phyloP scores from a whole-genome alignment of 2,329 filamentous ascomycete species.

The Lasiodiplodia sp. region DNA sequence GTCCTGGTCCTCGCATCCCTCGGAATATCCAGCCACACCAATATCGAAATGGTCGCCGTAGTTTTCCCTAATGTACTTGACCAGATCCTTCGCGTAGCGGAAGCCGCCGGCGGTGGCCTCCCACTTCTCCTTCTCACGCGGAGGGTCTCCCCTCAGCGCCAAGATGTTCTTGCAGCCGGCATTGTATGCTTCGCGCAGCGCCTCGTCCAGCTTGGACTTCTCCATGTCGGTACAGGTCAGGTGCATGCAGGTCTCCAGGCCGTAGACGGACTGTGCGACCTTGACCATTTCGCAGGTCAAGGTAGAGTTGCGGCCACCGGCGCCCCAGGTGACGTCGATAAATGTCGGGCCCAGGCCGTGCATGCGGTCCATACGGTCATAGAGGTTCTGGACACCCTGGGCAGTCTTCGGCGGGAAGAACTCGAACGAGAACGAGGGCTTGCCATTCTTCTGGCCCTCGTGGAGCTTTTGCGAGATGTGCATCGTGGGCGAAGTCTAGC shows the following conservation, averaged over 20 bases:
- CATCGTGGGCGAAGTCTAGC: conserved; percentile 66
- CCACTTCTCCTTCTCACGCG: conserved; percentile 93
- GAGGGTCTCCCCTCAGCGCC: conserved; percentile 90
- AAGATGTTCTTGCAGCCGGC: conserved; percentile 97
- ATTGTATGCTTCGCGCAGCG: conserved; percentile 87
- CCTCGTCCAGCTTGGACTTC: conserved; percentile 86
- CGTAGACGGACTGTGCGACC: conserved; percentile 92
- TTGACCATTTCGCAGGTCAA: conserved; percentile 97
- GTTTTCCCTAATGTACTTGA: conserved; percentile 78
- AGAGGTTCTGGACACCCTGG: conserved; percentile 97
- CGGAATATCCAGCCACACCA: conserved; percentile 91
- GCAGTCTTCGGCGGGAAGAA: conserved; percentile 99
- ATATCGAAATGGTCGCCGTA: conserved; percentile 96
- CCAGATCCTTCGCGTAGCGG: conserved; percentile 89
- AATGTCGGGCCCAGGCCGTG: conserved; percentile 92
- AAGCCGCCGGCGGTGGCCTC: conserved; percentile 86
- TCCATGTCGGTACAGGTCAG: conserved; percentile 99
- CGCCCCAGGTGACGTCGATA: conserved; percentile 98
- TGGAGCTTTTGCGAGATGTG: conserved; percentile 93
- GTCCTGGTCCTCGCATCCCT: conserved; percentile 92
- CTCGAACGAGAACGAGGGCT: conserved; percentile 96
- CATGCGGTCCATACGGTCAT: conserved; percentile 99
- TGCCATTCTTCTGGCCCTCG: conserved; percentile 78
- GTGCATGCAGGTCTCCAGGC: conserved; percentile 98
- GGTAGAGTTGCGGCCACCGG: conserved; percentile 87